These are phyloP conservation scores for Solanum hybrid DNA, from an alignment of 305 asterid species.

Conservation along the genomic window DNA sequence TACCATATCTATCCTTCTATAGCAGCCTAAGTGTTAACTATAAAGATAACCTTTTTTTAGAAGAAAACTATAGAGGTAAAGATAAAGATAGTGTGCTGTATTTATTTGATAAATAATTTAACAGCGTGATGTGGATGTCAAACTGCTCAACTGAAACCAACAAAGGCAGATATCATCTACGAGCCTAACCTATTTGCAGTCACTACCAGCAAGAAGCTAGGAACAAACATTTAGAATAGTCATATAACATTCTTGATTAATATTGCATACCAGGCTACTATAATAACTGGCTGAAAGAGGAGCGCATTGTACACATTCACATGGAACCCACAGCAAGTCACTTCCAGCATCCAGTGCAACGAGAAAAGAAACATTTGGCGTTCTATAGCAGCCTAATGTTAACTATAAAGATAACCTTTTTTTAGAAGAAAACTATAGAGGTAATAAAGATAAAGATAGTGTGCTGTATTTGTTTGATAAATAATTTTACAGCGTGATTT, in stretches of 20 bases:
- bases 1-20: neutral
- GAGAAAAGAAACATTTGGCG: conserved; percentile 43
- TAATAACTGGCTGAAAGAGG: conserved; percentile 59
- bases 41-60: neutral
- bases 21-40: neutral
- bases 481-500: neutral
- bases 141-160: neutral
- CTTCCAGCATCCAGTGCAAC: conserved; percentile 71
- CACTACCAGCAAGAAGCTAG: neutral
- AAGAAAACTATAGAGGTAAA: neutral
- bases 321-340: conserved; percentile 70
- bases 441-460: too few relatives aligned
- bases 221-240: neutral
- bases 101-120: neutral
- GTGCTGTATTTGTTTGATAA: neutral
- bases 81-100: neutral
- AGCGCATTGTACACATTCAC: conserved; percentile 69
- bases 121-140: neutral
- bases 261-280: conserved; percentile 56
- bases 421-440: too few relatives aligned
- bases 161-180: neutral
- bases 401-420: too few relatives aligned
- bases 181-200: neutral
- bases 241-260: neutral
- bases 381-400: conserved; percentile 58